Base-by-base conservation (phyloP, 805 yeast species). In the Pichia ethanolica region DNA sequence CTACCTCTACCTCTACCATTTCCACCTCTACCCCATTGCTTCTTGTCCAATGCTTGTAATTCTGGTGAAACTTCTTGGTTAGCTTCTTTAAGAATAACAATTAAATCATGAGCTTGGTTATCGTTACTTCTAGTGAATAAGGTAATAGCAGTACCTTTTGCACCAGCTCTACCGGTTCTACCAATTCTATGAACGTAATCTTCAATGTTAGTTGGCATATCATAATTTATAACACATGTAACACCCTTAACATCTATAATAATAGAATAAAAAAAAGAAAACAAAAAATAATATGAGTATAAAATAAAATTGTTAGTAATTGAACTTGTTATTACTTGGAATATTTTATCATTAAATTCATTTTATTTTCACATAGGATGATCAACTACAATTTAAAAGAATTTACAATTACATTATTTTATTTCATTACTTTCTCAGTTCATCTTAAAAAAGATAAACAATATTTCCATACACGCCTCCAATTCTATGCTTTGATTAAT, bases 151-250 rank as follows among this genome's bases (percentile, higher is more conserved):
- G 93, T 90, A 79, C 99, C 99, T 55, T 78, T 77, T 55, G 89
- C 83, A 69, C 98, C 98, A 59, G 97, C 99, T 81, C 99, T 89
- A 69, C 99, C 99, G 57, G 99, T 90, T 81, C 97, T 90, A 71
- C 99, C 99, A 66, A 91, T 93, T 75, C 99, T 83, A 71, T 91
- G 99, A 56, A 91, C 97, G 69, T 91, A 91, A 74, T 93, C 98
- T 77, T 93, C 99, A 66, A 90, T 88, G 73, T 91, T 91, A 71
- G 88, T 89, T 65, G 99, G 98, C 90, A 91, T 91, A 71, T 91
- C 98, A 65, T 79, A 89, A 82, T 93, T 93, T 68, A 93, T 78
- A 54, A 93, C 99, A 63, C 75, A 82, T 61, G 90, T 85, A 68
- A 93, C 88, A 70, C 97, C 99, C 78, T 93, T 93, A 71, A 93